Evolutionary conservation across 352 stramenopile species (phyloP).

Genomic region (Pythium phragmitis): DNA sequence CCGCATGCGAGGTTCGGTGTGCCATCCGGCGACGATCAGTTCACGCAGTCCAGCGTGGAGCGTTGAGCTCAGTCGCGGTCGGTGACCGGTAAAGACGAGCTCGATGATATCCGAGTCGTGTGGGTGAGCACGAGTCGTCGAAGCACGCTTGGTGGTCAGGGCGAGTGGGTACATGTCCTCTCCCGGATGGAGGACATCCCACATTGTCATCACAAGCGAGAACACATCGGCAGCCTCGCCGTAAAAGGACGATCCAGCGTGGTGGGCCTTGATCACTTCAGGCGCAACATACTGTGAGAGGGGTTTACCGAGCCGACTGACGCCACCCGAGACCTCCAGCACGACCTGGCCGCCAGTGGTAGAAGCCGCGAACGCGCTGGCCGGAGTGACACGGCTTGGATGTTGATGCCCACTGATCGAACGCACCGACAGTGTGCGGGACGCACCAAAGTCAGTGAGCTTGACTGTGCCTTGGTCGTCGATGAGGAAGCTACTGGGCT

Average conservation of each 20-base stretch:
- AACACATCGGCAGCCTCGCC: slow-evolving; percentile 49
- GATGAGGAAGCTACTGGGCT: slow-evolving; percentile 65
- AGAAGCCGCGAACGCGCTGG: background rate
- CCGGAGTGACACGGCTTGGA: background rate
- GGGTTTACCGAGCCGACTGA: slow-evolving; percentile 30
- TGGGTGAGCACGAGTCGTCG: background rate
- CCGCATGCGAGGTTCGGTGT: slow-evolving; percentile 20
- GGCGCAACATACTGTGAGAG: slow-evolving; percentile 54
- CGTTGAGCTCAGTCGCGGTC: slow-evolving; percentile 22
- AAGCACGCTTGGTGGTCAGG: background rate
- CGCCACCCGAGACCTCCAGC: slow-evolving; percentile 31
- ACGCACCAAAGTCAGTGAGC: slow-evolving; percentile 63
- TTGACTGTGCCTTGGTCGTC: slow-evolving; percentile 37
- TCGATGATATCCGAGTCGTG: slow-evolving; percentile 30
- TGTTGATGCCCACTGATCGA: slow-evolving; percentile 16
- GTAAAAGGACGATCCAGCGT: slow-evolving; percentile 30
- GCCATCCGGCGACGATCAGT: slow-evolving; percentile 32
- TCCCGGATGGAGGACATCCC: slow-evolving; percentile 43
- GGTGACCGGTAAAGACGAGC: slow-evolving; percentile 30
- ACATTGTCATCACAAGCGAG: slow-evolving; percentile 51
- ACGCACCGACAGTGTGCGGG: slow-evolving; percentile 26
- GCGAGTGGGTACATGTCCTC: slow-evolving; percentile 26
- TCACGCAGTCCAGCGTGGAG: slow-evolving; percentile 25
- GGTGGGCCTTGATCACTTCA: slow-evolving; percentile 43
- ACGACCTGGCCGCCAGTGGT: background rate